Evolutionary conservation across 306 rosid species (phyloP).

Genomic region (Begonia peltatifolia): DNA sequence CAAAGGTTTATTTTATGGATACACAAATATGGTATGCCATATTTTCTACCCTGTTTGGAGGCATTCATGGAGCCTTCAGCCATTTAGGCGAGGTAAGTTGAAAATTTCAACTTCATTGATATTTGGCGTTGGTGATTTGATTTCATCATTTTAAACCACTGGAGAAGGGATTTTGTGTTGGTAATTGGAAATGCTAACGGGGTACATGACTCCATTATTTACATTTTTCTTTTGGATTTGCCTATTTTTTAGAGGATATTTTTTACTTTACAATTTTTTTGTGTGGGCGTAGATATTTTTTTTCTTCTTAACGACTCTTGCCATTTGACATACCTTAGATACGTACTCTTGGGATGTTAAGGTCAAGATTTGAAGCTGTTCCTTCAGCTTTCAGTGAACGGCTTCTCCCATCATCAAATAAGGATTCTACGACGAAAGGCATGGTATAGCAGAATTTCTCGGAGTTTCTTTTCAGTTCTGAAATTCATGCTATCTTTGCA

Average conservation of each 20-base stretch:
- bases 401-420: slow-evolving; percentile 45
- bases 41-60: slow-evolving; percentile 83
- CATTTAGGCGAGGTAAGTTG: slow-evolving; percentile 97
- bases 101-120: slow-evolving; percentile 2
- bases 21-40: slow-evolving; percentile 98
- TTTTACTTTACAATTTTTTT: neutral
- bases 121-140: too few species aligned
- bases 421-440: slow-evolving; percentile 11
- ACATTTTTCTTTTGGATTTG: too few species aligned
- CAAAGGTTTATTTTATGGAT: slow-evolving; percentile 94
- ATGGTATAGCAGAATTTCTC: slow-evolving; percentile 15
- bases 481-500: neutral
- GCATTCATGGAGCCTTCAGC: slow-evolving; percentile 90
- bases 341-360: slow-evolving; percentile 97
- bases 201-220: too few species aligned
- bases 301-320: slow-evolving; percentile 14
- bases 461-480: neutral
- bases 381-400: slow-evolving; percentile 59
- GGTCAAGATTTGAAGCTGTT: slow-evolving; percentile 70
- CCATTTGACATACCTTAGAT: slow-evolving; percentile 42
- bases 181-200: neutral
- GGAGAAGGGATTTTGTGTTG: neutral
- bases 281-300: neutral
- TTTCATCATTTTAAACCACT: neutral
- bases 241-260: too few species aligned